phyloP scores from a whole-genome alignment of 2,329 filamentous ascomycete species.

The Aspergillus hiratsukae region DNA sequence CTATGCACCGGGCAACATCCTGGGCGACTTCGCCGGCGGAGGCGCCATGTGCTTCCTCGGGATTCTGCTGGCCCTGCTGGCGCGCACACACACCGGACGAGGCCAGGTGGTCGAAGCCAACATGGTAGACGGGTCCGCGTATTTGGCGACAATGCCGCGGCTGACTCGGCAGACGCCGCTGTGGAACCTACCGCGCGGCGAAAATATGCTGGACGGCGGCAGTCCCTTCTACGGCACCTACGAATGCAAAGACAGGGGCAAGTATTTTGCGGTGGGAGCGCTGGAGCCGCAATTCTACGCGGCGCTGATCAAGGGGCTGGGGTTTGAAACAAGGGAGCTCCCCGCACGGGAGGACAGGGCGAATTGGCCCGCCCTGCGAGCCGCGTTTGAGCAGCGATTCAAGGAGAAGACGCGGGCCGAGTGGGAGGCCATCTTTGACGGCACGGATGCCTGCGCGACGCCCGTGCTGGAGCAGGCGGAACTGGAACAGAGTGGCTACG shows the following conservation, averaged over 20 bases:
- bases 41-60: slow-evolving; percentile 78
- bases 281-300: slow-evolving; percentile 83
- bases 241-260: slow-evolving; percentile 67
- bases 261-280: slow-evolving; percentile 83
- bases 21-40: slow-evolving; percentile 89
- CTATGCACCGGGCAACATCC: slow-evolving; percentile 73
- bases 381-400: slow-evolving; percentile 61
- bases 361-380: slow-evolving; percentile 64
- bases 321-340: slow-evolving; percentile 46
- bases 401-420: slow-evolving; percentile 64
- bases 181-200: slow-evolving; percentile 63
- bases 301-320: slow-evolving; percentile 62
- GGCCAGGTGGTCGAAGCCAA: slow-evolving; percentile 93
- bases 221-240: slow-evolving; percentile 89
- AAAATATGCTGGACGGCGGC: slow-evolving; percentile 77
- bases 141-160: slow-evolving; percentile 73
- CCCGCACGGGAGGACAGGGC: slow-evolving; percentile 54
- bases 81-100: slow-evolving; percentile 57
- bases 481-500: slow-evolving; percentile 56
- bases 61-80: slow-evolving; percentile 72
- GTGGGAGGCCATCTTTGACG: slow-evolving; percentile 85
- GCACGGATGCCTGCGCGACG: slow-evolving; percentile 88
- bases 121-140: slow-evolving; percentile 88
- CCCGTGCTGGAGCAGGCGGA: slow-evolving; percentile 75
- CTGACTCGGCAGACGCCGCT: slow-evolving; percentile 59